Percentiles rank a stretch among this genome's conserved stretches.
Conservation (phyloP, 2,329 filamentous ascomycete species). For the Botrytis sinoallii region DNA sequence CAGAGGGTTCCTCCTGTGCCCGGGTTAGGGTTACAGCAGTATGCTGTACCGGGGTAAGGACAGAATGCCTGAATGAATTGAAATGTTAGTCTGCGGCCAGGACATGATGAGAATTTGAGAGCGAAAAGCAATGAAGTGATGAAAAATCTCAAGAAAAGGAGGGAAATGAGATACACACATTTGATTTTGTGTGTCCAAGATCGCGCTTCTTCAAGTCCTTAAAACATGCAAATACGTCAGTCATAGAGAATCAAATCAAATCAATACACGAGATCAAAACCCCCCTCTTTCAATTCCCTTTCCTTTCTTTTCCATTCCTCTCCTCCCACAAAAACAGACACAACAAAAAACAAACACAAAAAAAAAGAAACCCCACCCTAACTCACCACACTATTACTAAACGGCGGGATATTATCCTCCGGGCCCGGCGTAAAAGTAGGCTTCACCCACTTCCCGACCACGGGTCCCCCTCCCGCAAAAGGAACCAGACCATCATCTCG, state of each 20-base stretch:
- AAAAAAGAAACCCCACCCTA: background rate
- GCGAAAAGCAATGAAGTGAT: background rate
- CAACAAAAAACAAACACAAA: background rate
- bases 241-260: background rate
- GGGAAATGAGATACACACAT: background rate
- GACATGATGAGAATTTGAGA: background rate
- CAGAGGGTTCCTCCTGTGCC: background rate
- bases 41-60: slow-evolving; percentile 1
- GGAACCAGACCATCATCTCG: background rate
- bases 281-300: too few species aligned
- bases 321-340: background rate
- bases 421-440: background rate
- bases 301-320: background rate
- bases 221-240: background rate
- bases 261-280: too few species aligned
- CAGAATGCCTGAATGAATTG: background rate
- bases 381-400: slow-evolving; percentile 15
- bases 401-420: background rate
- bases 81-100: background rate
- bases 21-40: background rate
- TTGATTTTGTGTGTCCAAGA: background rate
- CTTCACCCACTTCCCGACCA: background rate
- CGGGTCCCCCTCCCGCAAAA: background rate
- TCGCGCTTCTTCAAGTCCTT: background rate
- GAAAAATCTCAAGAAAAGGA: background rate